Percentiles rank a stretch among this genome's conserved stretches.
These are phyloP conservation scores for Effrenium voratum DNA, from an alignment of 73 alveolate species.

Conservation along the genomic window DNA sequence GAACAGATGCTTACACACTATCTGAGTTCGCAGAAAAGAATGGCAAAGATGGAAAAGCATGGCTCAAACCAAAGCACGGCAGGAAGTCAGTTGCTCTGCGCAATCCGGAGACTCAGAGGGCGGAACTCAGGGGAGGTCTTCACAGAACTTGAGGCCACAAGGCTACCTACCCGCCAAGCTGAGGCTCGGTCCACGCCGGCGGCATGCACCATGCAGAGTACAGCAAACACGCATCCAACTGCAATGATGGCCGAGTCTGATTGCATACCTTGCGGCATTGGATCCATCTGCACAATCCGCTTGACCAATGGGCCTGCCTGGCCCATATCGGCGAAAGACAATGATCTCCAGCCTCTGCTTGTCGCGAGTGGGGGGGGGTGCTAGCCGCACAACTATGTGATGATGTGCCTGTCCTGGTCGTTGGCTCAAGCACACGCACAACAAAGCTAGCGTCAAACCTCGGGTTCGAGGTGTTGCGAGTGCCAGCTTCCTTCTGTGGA, in stretches of 20 bases:
- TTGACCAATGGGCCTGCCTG: neutral
- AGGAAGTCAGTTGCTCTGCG: too few species aligned
- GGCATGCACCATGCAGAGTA: conserved; percentile 29
- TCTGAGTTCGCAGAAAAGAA: too few species aligned
- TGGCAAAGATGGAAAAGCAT: too few species aligned
- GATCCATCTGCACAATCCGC: neutral
- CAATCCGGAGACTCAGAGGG: too few species aligned
- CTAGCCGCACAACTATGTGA: neutral
- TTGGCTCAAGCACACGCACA: neutral
- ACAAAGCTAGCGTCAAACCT: conserved; percentile 50
- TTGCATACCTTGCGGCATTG: conserved; percentile 1
- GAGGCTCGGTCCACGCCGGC: conserved; percentile 19
- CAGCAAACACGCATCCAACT: conserved; percentile 1
- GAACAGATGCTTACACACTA: too few species aligned
- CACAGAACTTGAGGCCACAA: too few species aligned
- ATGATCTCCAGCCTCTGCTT: conserved; percentile 18
- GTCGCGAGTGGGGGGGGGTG: neutral
- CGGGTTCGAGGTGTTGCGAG: neutral
- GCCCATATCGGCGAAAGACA: conserved; percentile 11
- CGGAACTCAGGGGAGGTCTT: too few species aligned
- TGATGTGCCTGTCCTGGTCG: neutral
- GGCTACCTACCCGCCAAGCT: neutral
- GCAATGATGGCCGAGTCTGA: neutral
- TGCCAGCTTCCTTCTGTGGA: too few species aligned
- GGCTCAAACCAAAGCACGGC: too few species aligned